phyloP scores from a whole-genome alignment of 352 stramenopile genomes.

The Aphanomyces euteiches region DNA sequence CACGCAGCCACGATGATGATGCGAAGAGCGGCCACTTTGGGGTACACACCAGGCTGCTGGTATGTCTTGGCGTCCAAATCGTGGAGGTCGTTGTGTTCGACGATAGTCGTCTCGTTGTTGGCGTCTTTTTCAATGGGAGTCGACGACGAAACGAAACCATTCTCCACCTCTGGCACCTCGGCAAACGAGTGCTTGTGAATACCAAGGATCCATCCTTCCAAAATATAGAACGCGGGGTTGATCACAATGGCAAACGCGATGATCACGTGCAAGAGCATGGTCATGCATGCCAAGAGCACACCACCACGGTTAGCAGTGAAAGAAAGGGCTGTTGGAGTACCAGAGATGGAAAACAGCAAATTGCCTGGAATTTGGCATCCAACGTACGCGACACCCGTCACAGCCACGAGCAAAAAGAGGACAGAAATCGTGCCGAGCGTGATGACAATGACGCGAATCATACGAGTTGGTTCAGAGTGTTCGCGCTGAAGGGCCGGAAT shows the following conservation, averaged over 20 bases:
- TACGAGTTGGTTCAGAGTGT: conserved; percentile 53
- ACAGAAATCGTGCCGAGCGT: conserved; percentile 60
- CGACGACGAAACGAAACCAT: neutral
- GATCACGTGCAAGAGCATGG: conserved; percentile 32
- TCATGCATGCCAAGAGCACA: conserved; percentile 28
- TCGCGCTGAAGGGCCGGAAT: conserved; percentile 61
- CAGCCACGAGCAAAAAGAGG: conserved; percentile 28
- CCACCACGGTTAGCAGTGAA: conserved; percentile 25
- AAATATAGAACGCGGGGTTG: conserved; percentile 14
- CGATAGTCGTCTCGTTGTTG: neutral
- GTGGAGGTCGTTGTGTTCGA: conserved; percentile 2
- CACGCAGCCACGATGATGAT: neutral
- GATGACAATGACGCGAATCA: conserved; percentile 54
- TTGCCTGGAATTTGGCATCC: conserved; percentile 34
- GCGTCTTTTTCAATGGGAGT: neutral
- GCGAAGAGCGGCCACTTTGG: conserved; percentile 12
- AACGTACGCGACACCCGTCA: conserved; percentile 21
- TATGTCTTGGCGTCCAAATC: conserved; percentile 14
- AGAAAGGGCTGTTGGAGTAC: conserved; percentile 14
- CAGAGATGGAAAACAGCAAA: conserved; percentile 32
- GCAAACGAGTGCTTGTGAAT: neutral
- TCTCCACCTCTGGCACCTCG: neutral
- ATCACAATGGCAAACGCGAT: conserved; percentile 31
- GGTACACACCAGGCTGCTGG: conserved; percentile 9
- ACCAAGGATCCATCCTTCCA: conserved; percentile 13